Evolutionary conservation across 345 rosid species (phyloP), one percentile per base, ranked within the genome.

Genomic region (Cardamine resedifolia): DNA sequence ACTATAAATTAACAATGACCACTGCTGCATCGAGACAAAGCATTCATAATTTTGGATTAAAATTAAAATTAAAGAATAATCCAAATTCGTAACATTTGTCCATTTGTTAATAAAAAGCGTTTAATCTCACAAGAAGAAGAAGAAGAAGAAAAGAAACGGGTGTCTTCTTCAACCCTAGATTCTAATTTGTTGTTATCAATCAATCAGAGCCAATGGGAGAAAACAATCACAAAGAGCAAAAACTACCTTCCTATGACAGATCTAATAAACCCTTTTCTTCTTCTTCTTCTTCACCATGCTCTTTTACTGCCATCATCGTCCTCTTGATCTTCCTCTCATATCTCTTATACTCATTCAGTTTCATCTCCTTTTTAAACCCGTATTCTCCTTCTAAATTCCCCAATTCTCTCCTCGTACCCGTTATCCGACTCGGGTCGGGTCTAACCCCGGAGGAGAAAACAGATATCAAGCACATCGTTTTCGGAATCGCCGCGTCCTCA

Each of bases 401-500:
- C 76, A 28, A 58, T 70, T 16, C 60, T 68, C 52, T 48, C 72
- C 52, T 74, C 11, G 52, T 58, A 28, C 56, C 81, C 31, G 79
- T 58, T 38, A 62, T 49, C 70, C 70, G 36, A 10, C 68, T 44
- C 64, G 77, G 77, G 9, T 81, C 90, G 0, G 81, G 86, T 6
- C 80, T 52, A 2, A 34, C 9, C 14, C 31, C 57, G 0, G 74
- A 60, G 64, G 64, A 60, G 0, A 27, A 26, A 18, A 77, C 80
- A 11, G 39, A 70, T 51, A 78, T 90, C 0, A 82, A 81, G 0
- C 94, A 90, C 59, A 45, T 93, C 0, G 88, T 93, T 2, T 93
- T 93, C 51, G 87, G 96, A 10, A 84, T 88, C 59, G 90, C 90
- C 12, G 83, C 97, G 0, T 85, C 75, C 43, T 56, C 73, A 20